A percentile compares a stretch with the other conserved stretches of the same genome.
Evolutionary conservation across 163 green algal genomes (phyloP).

Genomic region (Scenedesmus sp.): DNA sequence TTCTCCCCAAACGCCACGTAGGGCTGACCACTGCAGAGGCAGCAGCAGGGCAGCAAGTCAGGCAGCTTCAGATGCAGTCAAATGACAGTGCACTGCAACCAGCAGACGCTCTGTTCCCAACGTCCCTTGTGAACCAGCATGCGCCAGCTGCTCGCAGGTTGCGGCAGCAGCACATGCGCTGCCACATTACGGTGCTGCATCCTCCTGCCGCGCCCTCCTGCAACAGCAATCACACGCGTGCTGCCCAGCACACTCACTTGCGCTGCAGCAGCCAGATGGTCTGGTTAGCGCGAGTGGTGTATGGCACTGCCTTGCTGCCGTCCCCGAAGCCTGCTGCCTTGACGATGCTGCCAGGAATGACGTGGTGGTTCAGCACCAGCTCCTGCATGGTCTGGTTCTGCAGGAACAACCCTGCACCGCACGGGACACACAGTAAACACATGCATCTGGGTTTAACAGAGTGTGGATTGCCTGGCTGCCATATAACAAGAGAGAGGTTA

Average conservation of each 20-base stretch:
- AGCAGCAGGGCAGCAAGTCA: not conserved
- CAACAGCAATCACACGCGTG: not conserved
- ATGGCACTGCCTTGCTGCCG: not conserved
- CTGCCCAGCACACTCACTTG: not conserved
- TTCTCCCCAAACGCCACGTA: slow-evolving; percentile 16
- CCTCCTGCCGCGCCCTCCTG: not conserved
- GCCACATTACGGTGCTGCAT: not conserved
- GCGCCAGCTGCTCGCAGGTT: not conserved
- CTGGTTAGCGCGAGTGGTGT: not conserved
- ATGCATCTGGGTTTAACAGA: not conserved
- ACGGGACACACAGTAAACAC: not conserved
- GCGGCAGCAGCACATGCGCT: too few species aligned
- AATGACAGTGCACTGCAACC: not conserved
- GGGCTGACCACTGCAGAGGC: not conserved
- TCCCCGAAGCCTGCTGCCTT: not conserved
- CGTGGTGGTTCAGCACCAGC: slow-evolving; percentile 8
- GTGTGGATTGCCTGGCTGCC: not conserved
- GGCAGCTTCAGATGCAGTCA: not conserved
- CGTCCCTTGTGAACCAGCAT: not conserved
- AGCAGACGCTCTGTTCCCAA: not conserved
- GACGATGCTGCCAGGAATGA: not conserved
- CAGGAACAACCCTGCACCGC: not conserved
- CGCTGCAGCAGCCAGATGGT: slow-evolving; percentile 8
- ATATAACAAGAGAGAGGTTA: too few species aligned
- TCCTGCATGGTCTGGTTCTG: slow-evolving; percentile 27